These are phyloP conservation scores for Gelatoporia subvermispora DNA, from an alignment of 768 basidiomycete genomes.

Conservation along the genomic window DNA sequence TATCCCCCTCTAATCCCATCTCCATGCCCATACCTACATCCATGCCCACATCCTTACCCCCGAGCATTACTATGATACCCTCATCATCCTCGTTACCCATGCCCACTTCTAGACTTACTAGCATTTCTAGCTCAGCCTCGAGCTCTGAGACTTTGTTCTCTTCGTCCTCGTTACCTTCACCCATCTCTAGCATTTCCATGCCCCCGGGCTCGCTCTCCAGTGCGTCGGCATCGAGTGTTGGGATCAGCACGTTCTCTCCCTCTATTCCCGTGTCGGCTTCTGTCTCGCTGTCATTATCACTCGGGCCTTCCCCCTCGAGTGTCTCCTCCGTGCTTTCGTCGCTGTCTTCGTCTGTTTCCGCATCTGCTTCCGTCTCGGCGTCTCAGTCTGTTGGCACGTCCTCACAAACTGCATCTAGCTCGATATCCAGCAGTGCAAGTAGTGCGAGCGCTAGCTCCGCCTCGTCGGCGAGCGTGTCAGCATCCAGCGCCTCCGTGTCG, in stretches of 20 bases:
- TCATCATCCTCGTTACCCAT: not conserved
- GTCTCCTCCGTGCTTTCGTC: slow-evolving; percentile 1
- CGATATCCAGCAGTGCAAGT: not conserved
- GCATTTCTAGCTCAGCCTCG: not conserved
- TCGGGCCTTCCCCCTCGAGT: not conserved
- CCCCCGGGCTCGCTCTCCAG: too few species aligned
- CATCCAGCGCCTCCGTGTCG: not conserved
- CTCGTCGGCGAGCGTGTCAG: not conserved
- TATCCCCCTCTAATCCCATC: not conserved
- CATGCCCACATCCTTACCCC: not conserved
- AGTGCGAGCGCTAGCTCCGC: not conserved
- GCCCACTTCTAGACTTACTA: not conserved
- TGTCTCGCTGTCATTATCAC: not conserved
- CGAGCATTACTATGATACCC: not conserved
- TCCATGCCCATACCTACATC: not conserved
- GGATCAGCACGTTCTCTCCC: too few species aligned
- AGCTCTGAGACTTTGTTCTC: not conserved
- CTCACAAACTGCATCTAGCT: not conserved
- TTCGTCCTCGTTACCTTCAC: too few species aligned
- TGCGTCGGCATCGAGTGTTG: too few species aligned
- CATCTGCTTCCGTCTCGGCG: not conserved
- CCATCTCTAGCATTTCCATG: too few species aligned
- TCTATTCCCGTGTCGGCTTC: not conserved
- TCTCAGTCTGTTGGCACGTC: not conserved
- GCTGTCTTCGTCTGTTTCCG: not conserved